phyloP scores from a whole-genome alignment of 257 asterid genomes.

The Solanum ossicruentum region DNA sequence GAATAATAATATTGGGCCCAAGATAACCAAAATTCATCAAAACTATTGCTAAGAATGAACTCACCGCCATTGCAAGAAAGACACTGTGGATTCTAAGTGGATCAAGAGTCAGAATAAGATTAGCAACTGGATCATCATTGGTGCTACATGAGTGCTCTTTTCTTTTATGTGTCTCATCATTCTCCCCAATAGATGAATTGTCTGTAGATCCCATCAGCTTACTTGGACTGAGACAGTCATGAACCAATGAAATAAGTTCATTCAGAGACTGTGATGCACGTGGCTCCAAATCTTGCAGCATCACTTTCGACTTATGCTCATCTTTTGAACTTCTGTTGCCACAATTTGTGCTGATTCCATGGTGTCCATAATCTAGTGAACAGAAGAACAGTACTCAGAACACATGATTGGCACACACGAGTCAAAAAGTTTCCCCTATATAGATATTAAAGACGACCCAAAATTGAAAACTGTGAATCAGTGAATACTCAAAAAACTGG shows the following conservation, averaged over 20 bases:
- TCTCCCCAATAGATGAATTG: slow-evolving; percentile 20
- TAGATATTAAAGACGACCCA: neutral
- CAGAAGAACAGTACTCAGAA: neutral
- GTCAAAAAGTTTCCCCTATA: neutral
- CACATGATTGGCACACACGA: neutral
- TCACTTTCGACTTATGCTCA: slow-evolving; percentile 16
- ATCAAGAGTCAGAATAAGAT: slow-evolving; percentile 57
- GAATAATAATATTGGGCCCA: neutral
- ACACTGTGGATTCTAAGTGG: slow-evolving; percentile 49
- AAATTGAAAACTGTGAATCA: neutral
- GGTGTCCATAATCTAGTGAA: slow-evolving; percentile 20
- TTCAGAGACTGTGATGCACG: slow-evolving; percentile 46
- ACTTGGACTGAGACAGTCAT: slow-evolving; percentile 36
- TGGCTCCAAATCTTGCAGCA: slow-evolving; percentile 53
- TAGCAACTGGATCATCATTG: slow-evolving; percentile 66
- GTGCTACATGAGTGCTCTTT: slow-evolving; percentile 25
- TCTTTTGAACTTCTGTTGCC: slow-evolving; percentile 19
- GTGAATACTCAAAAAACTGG: neutral
- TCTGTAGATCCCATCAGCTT: slow-evolving; percentile 20
- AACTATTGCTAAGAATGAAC: slow-evolving; percentile 9
- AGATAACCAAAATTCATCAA: neutral
- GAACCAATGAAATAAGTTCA: slow-evolving; percentile 65
- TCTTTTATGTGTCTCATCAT: slow-evolving; percentile 14
- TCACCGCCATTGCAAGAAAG: slow-evolving; percentile 74
- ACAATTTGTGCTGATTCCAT: slow-evolving; percentile 14